phyloP scores from a whole-genome alignment of 192 early-diverging fungal species.

The Linnemannia zychae region DNA sequence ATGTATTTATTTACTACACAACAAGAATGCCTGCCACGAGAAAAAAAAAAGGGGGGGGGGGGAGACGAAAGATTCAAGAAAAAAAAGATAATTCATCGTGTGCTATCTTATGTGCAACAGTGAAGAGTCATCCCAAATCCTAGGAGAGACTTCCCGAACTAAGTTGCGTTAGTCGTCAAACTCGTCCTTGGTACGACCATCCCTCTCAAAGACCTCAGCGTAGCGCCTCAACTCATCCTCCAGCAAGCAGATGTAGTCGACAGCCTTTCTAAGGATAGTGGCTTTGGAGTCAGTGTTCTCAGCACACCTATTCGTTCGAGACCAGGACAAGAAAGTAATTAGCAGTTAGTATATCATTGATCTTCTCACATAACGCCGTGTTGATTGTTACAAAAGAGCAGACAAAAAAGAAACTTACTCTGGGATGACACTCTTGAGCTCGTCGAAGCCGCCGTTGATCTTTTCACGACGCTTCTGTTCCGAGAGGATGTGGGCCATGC shows the following conservation, averaged over 20 bases:
- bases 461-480: slow-evolving; percentile 62
- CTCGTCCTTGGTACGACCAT: slow-evolving; percentile 5
- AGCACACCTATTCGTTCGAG: slow-evolving; percentile 6
- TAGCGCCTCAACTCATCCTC: slow-evolving; percentile 11
- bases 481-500: slow-evolving; percentile 59
- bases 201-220: not conserved
- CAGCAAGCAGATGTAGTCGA: slow-evolving; percentile 8
- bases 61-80: too few species aligned
- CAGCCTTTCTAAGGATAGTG: slow-evolving; percentile 25
- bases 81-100: too few species aligned
- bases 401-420: slow-evolving; percentile 32
- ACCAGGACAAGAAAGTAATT: too few species aligned
- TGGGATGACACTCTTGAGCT: slow-evolving; percentile 52
- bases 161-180: not conserved
- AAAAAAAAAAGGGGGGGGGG: too few species aligned
- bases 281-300: slow-evolving; percentile 40
- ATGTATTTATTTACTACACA: too few species aligned
- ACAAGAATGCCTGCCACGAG: too few species aligned
- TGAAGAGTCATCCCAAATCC: not conserved
- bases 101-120: not conserved
- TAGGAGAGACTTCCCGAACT: not conserved
- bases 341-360: not conserved
- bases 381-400: too few species aligned
- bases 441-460: slow-evolving; percentile 59
- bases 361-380: not conserved